Evolutionary conservation across 1,284 basidiomycete species (phyloP).

Genomic region (Amylostereum chailletii): DNA sequence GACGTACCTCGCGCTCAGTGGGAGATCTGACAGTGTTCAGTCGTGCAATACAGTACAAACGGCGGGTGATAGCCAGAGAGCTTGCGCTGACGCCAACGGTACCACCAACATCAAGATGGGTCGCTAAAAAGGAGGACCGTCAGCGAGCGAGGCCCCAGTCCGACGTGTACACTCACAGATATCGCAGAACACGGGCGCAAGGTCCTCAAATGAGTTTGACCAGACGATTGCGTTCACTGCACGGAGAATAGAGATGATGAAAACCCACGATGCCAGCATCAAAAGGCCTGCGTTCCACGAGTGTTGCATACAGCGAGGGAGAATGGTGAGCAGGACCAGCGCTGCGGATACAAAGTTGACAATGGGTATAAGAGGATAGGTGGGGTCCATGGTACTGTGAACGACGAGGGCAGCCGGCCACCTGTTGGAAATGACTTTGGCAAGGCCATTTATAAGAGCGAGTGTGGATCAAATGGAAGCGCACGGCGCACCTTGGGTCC

Average conservation of each 20-base stretch:
- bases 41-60: background rate
- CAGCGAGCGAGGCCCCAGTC: background rate
- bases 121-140: background rate
- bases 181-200: constrained; percentile 1
- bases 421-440: too few relatives aligned
- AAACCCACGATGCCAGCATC: background rate
- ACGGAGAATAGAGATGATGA: background rate
- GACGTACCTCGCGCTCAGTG: too few relatives aligned
- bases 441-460: too few relatives aligned
- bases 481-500: too few relatives aligned
- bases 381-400: background rate
- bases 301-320: background rate
- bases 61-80: background rate
- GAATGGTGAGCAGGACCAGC: background rate
- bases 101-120: background rate
- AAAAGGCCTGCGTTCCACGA: background rate
- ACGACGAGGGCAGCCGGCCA: too few relatives aligned
- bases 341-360: background rate
- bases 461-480: too few relatives aligned
- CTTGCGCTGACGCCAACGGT: background rate
- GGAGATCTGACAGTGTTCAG: too few relatives aligned
- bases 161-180: background rate
- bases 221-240: background rate
- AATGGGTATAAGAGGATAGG: background rate
- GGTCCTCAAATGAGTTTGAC: background rate